phyloP scores from a whole-genome alignment of 768 basidiomycete genomes.

The Panus rudis region DNA sequence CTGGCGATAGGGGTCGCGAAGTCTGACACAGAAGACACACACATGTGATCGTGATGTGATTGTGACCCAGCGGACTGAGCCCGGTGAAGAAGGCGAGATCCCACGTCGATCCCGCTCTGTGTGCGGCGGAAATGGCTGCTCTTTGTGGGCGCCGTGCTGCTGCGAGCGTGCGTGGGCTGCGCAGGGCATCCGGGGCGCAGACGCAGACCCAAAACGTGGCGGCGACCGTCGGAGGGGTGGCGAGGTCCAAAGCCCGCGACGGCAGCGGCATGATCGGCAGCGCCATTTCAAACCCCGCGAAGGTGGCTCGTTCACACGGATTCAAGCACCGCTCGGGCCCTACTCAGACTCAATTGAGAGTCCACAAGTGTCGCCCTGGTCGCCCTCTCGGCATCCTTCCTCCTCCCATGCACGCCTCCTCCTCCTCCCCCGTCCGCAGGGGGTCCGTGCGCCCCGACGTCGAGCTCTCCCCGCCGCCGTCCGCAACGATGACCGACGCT shows the following conservation, averaged over 20 bases:
- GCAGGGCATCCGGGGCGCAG: too few species aligned
- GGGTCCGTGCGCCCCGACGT: conserved; percentile 49
- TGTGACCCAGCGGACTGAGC: too few species aligned
- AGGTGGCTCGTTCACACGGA: conserved; percentile 11
- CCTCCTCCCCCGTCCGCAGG: conserved; percentile 29
- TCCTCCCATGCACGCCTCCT: conserved; percentile 2
- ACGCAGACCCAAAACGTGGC: background rate
- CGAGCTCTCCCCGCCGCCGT: conserved; percentile 29
- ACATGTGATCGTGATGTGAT: too few species aligned
- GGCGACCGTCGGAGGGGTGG: background rate
- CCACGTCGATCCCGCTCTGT: too few species aligned
- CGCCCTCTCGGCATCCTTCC: conserved; percentile 10
- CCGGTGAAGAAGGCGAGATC: too few species aligned
- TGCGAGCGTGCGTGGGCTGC: too few species aligned
- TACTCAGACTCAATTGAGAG: conserved; percentile 20
- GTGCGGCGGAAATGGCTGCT: too few species aligned
- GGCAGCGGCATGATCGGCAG: conserved; percentile 5
- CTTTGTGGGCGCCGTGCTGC: too few species aligned
- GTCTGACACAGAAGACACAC: too few species aligned
- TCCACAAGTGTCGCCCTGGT: conserved; percentile 30
- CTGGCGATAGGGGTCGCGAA: too few species aligned
- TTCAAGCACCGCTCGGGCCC: conserved; percentile 8
- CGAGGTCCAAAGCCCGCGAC: conserved; percentile 7
- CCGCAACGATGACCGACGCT: conserved; percentile 36
- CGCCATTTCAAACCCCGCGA: conserved; percentile 8